Conservation (phyloP, 441 rosid genomes). For the Codiaeum variegatum region DNA sequence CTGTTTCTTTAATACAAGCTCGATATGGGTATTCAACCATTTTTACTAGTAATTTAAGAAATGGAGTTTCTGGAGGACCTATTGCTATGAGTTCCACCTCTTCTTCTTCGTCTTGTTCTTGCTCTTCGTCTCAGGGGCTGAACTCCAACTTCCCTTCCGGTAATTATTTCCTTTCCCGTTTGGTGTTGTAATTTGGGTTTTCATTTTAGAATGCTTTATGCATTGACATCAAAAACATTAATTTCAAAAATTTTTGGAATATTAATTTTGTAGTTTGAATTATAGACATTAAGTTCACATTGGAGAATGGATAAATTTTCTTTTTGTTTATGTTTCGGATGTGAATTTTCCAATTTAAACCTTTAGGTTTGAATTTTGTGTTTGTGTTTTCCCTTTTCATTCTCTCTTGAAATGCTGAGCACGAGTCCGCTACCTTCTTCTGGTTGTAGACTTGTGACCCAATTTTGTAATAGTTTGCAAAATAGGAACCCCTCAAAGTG, state of each 20-base stretch:
- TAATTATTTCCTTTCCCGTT: conserved; percentile 4
- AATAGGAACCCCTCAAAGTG: neutral
- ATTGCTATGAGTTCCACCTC: neutral
- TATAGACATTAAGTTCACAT: neutral
- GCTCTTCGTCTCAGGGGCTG: conserved; percentile 20
- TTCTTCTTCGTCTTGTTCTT: conserved; percentile 14
- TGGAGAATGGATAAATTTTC: neutral
- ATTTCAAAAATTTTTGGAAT: neutral
- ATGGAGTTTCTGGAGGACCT: conserved; percentile 16
- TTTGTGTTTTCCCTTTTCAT: neutral
- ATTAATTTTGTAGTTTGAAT: conserved; percentile 1
- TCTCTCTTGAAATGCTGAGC: neutral
- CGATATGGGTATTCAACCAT: conserved; percentile 14
- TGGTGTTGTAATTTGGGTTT: neutral
- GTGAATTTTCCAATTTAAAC: neutral
- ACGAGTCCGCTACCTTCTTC: neutral
- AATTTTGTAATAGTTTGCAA: neutral
- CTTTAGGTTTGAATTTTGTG: neutral
- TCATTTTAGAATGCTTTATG: neutral
- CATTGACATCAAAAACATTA: too few species aligned
- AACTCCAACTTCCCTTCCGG: conserved; percentile 24
- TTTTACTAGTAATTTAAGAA: conserved; percentile 11
- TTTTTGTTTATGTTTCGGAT: neutral
- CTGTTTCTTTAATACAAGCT: conserved; percentile 22
- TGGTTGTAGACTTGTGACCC: neutral